phyloP scores from a whole-genome alignment of 495 filamentous ascomycete species.

The Chaetomium cochliodes region DNA sequence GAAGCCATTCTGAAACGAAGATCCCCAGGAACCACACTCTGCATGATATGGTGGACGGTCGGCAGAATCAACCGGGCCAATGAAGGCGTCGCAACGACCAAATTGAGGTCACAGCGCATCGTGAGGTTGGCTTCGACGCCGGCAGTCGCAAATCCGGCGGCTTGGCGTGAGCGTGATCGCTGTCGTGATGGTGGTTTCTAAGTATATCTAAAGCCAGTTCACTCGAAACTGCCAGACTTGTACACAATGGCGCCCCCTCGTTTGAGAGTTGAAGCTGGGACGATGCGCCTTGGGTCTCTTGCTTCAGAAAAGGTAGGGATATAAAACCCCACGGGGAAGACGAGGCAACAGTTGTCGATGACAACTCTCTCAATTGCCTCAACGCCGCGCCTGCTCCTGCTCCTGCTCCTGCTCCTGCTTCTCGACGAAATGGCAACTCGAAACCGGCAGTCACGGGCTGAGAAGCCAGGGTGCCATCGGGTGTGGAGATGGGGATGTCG shows the following conservation, averaged over 20 bases:
- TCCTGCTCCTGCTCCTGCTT: neutral
- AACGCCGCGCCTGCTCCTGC: neutral
- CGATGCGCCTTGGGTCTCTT: neutral
- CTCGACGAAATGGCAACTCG: neutral
- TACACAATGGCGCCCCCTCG: neutral
- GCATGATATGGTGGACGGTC: constrained; percentile 9
- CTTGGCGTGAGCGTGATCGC: constrained; percentile 17
- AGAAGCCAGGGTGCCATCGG: too few species aligned
- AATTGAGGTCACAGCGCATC: neutral
- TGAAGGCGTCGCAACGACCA: neutral
- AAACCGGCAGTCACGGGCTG: neutral
- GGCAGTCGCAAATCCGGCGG: constrained; percentile 10
- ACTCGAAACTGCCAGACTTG: constrained; percentile 5
- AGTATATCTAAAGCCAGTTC: constrained; percentile 5
- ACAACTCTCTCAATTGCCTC: neutral
- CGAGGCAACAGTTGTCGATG: neutral
- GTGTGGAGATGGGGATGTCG: too few species aligned
- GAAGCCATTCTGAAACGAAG: constrained; percentile 22
- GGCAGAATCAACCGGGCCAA: constrained; percentile 15
- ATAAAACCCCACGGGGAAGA: neutral
- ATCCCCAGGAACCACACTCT: constrained; percentile 16
- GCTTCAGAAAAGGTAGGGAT: neutral
- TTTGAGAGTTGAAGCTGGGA: neutral
- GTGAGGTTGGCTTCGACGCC: constrained; percentile 14
- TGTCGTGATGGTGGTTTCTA: neutral